These are phyloP conservation scores for Hansenula lynferdii DNA, from an alignment of 1,139 yeast genomes.

Conservation along the genomic window DNA sequence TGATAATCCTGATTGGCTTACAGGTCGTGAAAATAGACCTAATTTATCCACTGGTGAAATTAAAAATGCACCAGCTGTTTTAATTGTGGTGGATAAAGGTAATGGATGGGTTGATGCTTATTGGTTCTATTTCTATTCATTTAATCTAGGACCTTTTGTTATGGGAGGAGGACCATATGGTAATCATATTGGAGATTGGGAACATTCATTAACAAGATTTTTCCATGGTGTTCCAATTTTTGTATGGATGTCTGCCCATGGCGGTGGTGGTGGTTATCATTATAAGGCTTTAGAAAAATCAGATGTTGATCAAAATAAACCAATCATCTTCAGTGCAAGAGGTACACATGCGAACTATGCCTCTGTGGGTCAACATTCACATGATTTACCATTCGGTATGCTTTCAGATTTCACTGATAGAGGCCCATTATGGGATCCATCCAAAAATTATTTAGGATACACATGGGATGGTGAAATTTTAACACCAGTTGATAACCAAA, in stretches of 20 bases:
- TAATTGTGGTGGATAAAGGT: conserved; percentile 86
- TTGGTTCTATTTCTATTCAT: conserved; percentile 95
- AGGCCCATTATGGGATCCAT: conserved; percentile 94
- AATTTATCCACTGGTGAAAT: conserved; percentile 67
- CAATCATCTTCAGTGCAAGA: conserved; percentile 82
- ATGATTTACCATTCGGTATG: conserved; percentile 82
- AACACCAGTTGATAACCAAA: conserved; percentile 22
- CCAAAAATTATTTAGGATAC: conserved; percentile 74
- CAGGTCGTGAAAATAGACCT: conserved; percentile 68
- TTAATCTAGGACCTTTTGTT: conserved; percentile 92
- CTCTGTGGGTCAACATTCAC: conserved; percentile 94
- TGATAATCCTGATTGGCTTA: conserved; percentile 79
- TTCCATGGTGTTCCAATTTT: conserved; percentile 77
- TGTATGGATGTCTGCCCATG: conserved; percentile 99
- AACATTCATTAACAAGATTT: conserved; percentile 84
- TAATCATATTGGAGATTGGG: conserved; percentile 98
- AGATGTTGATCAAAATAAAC: conserved; percentile 42
- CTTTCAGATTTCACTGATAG: conserved; percentile 90
- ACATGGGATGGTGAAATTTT: conserved; percentile 58
- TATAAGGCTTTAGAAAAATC: conserved; percentile 73
- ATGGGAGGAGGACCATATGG: conserved; percentile 99
- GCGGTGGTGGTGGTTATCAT: conserved; percentile 90
- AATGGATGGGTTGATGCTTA: conserved; percentile 87
- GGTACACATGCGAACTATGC: conserved; percentile 98
- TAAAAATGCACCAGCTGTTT: conserved; percentile 70